These are phyloP conservation scores for Coniochaeta sp. DNA, from an alignment of 2,329 filamentous ascomycete species.

Conservation along the genomic window DNA sequence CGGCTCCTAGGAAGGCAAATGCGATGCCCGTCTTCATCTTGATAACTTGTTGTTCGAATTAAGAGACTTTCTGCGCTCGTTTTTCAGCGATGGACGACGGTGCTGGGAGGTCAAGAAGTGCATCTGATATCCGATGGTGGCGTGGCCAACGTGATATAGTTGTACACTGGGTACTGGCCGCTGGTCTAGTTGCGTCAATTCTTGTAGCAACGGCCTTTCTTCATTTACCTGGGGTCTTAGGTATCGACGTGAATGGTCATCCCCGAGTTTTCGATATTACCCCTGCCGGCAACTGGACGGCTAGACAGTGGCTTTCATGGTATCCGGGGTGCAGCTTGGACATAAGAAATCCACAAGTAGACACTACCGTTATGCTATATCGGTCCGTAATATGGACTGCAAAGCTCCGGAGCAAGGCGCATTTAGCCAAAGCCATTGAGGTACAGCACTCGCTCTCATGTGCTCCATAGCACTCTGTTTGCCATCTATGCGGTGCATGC, in stretches of 20 bases:
- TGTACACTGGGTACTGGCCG: not conserved
- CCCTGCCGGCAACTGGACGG: not conserved
- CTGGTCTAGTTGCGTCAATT: not conserved
- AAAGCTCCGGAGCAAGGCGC: not conserved
- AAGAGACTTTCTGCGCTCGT: not conserved
- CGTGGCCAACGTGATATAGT: not conserved
- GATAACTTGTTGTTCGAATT: not conserved
- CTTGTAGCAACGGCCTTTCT: not conserved
- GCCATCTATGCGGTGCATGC: not conserved
- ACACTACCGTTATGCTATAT: not conserved
- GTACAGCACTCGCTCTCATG: not conserved
- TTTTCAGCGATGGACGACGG: not conserved
- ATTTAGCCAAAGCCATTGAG: not conserved
- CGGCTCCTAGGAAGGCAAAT: not conserved
- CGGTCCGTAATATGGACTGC: not conserved
- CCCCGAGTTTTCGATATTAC: not conserved
- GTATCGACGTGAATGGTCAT: not conserved
- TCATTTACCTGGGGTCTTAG: not conserved
- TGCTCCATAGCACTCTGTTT: not conserved
- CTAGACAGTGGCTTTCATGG: not conserved
- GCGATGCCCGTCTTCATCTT: not conserved
- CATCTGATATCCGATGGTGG: not conserved
- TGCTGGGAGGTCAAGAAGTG: not conserved
- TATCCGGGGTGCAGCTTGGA: not conserved
- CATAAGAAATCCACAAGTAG: not conserved